Base-by-base conservation (phyloP, 805 yeast species). In the Lachancea nothofagi region DNA sequence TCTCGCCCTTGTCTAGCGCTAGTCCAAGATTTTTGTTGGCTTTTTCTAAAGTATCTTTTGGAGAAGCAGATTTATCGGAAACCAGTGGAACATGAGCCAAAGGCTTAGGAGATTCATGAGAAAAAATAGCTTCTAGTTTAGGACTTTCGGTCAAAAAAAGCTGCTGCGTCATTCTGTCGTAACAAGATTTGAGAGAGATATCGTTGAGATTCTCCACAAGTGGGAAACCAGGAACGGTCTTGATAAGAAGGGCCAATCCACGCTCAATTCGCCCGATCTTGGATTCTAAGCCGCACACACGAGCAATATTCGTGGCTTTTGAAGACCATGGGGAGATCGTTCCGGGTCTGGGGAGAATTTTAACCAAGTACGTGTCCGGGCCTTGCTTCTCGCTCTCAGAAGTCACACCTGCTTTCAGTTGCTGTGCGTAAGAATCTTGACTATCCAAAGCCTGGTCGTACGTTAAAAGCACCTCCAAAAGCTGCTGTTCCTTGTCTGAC, bases 281-380 rank as follows among this genome's bases (percentile, higher is more conserved):
- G 14, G 72, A 70, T 27, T 70, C 74, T 45, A 93, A 72, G 7
- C 96, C 96, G 66, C 96, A 86, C 41, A 85, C 95, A 41, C 80
- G 77, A 38, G 89, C 75, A 50, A 93, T 93, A 65, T 93, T 90
- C 29, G 98, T 89, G 20, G 99, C 99, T 67, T 93, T 93, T 10
- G 97, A 89, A 7, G 96, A 86, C 99, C 99, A 93, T 24, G 98
- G 97, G 19, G 97, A 89, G 49, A 93, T 90, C 9, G 98, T 93
- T 45, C 98, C 98, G 6, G 88, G 70, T 62, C 97, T 78, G 31
- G 99, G 98, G 38, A 88, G 71, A 38, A 93, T 72, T 59, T 95
- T 74, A 33, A 90, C 65, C 48, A 88, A 66, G 46, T 76, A 74
- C 23, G 77, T 66, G 48, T 71, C 74, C 4, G 62, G 53, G 37